Percentiles rank a stretch among this genome's conserved stretches.
Evolutionary conservation across 2,329 filamentous ascomycete genomes (phyloP).

Genomic region (Trichoderma sp.): DNA sequence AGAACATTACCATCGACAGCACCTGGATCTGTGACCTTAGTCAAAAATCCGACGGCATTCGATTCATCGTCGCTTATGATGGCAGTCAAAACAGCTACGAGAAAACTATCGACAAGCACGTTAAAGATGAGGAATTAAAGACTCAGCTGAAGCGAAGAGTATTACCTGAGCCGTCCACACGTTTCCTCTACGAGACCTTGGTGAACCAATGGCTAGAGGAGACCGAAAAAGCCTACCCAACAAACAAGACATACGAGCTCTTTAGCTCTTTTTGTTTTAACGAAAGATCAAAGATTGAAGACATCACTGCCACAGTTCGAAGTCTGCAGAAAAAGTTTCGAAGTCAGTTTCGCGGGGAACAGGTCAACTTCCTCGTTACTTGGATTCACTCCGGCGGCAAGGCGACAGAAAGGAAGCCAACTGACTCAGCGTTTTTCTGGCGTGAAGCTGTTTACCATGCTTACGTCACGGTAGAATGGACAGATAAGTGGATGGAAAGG

Average conservation of each 20-base stretch:
- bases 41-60: neutral
- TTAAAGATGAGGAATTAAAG: neutral
- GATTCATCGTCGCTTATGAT: neutral
- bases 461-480: neutral
- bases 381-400: neutral
- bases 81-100: neutral
- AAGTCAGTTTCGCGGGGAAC: neutral
- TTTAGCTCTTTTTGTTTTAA: neutral
- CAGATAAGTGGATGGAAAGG: neutral
- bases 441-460: neutral
- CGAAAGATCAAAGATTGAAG: neutral
- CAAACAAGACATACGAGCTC: neutral
- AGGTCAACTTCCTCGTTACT: neutral
- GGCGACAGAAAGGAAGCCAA: neutral
- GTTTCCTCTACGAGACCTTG: neutral
- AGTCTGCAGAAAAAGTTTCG: neutral
- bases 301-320: neutral
- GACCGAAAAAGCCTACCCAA: neutral
- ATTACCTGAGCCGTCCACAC: neutral
- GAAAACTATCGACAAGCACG: neutral
- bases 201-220: neutral
- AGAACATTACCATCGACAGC: neutral
- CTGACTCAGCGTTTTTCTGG: neutral
- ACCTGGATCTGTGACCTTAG: conserved; percentile 1
- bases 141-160: neutral